phyloP scores from a whole-genome alignment of 345 rosid species.

The Brassica incana region DNA sequence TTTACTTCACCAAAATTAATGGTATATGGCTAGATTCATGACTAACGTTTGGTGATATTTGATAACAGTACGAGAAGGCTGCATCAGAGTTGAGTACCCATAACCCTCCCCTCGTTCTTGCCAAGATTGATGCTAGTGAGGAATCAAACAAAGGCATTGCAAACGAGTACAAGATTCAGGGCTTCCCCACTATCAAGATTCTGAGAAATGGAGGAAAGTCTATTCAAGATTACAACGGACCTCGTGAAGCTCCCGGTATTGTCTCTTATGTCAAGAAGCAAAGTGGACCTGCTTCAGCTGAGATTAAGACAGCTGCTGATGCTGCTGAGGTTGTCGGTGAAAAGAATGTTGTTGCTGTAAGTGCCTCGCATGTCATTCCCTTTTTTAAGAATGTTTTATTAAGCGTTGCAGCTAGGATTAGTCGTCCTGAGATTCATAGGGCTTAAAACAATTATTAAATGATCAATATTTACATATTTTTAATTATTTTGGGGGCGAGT shows the following conservation, averaged over 20 bases:
- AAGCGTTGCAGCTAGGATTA: not conserved
- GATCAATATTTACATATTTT: not conserved
- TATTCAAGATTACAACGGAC: constrained; percentile 89
- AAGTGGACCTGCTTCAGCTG: constrained; percentile 88
- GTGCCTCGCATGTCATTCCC: constrained; percentile 23
- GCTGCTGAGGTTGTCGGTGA: constrained; percentile 62
- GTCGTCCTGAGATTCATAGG: not conserved
- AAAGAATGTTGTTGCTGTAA: constrained; percentile 66
- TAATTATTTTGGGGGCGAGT: too few species aligned
- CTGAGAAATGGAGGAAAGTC: constrained; percentile 78
- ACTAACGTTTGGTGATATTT: constrained; percentile 1
- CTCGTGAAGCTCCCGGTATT: constrained; percentile 92
- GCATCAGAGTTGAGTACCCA: constrained; percentile 73
- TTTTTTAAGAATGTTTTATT: not conserved
- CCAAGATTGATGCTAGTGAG: constrained; percentile 88
- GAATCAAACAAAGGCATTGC: constrained; percentile 69
- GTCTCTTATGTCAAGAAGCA: constrained; percentile 78
- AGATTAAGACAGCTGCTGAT: constrained; percentile 64
- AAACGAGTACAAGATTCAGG: constrained; percentile 58
- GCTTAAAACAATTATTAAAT: not conserved
- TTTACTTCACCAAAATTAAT: too few species aligned
- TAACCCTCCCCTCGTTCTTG: constrained; percentile 64
- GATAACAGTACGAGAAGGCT: constrained; percentile 84
- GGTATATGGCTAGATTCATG: not conserved
- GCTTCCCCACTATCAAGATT: constrained; percentile 89